phyloP scores from a whole-genome alignment of 2,329 filamentous ascomycete genomes.

The Colletotrichum musae region DNA sequence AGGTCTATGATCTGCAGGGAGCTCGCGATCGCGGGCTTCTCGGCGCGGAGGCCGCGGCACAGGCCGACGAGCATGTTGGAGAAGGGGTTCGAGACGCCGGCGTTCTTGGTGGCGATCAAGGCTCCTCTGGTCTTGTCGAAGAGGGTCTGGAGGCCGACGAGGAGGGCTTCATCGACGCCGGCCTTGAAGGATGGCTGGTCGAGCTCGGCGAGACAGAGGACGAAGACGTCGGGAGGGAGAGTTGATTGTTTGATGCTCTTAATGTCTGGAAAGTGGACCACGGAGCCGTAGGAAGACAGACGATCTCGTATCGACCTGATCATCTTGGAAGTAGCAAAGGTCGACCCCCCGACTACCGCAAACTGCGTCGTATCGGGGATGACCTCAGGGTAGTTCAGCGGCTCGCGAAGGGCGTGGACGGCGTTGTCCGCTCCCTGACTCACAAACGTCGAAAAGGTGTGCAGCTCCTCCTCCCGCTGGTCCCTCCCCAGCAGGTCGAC shows the following conservation, averaged over 20 bases:
- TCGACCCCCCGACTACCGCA: conserved; percentile 4
- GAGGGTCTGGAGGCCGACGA: background rate
- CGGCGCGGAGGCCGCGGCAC: conserved; percentile 16
- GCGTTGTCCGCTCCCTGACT: background rate
- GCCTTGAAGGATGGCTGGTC: conserved; percentile 11
- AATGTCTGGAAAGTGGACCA: background rate
- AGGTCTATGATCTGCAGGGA: conserved; percentile 4
- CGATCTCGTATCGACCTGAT: background rate
- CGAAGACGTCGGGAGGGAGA: background rate
- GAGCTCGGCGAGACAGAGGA: conserved; percentile 16
- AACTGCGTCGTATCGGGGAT: background rate
- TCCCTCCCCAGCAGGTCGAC: conserved; percentile 1
- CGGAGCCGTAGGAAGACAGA: background rate
- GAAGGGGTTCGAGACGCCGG: background rate
- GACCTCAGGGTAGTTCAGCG: background rate
- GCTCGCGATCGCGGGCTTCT: background rate
- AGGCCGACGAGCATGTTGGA: conserved; percentile 17
- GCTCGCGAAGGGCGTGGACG: conserved; percentile 7
- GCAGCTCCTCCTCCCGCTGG: conserved; percentile 6
- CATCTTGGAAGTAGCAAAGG: conserved; percentile 1
- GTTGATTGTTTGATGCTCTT: background rate
- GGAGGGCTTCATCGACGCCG: background rate
- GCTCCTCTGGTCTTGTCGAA: conserved; percentile 2
- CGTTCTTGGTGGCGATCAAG: background rate
- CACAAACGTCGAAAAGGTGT: background rate